Conservation (phyloP, 1,139 yeast species). For the Sugiyamaella grinbergsii region DNA sequence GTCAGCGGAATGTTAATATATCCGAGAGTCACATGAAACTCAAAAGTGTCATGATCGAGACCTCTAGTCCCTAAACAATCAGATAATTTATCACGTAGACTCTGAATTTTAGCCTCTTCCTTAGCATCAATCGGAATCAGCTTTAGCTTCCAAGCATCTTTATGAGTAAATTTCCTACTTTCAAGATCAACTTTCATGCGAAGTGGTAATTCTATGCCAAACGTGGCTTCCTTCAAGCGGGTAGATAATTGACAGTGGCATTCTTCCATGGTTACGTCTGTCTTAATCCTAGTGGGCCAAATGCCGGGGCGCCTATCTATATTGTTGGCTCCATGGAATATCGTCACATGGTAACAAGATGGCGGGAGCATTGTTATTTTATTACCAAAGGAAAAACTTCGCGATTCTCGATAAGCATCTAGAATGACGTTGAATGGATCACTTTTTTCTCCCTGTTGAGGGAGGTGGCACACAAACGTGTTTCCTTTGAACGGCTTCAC, state of each 20-base stretch:
- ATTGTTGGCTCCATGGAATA: slow-evolving; percentile 19
- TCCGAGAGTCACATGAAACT: slow-evolving; percentile 19
- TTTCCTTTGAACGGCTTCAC: slow-evolving; percentile 21
- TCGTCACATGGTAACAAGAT: slow-evolving; percentile 22
- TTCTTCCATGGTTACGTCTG: slow-evolving; percentile 17
- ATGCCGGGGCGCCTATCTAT: slow-evolving; percentile 16
- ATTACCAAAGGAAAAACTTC: slow-evolving; percentile 13
- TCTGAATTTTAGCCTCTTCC: slow-evolving; percentile 10
- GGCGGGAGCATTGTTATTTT: slow-evolving; percentile 23
- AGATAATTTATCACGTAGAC: slow-evolving; percentile 13
- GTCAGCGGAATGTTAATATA: slow-evolving; percentile 16
- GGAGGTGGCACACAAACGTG: slow-evolving; percentile 21
- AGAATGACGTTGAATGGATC: slow-evolving; percentile 16
- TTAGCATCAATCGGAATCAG: slow-evolving; percentile 15
- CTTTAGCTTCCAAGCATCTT: slow-evolving; percentile 14
- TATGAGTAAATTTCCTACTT: slow-evolving; percentile 1
- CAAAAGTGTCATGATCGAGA: slow-evolving; percentile 13
- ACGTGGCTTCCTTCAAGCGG: neutral
- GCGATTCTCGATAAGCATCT: slow-evolving; percentile 13
- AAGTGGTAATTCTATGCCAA: slow-evolving; percentile 13
- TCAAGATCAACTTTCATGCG: slow-evolving; percentile 21
- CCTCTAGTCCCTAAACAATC: slow-evolving; percentile 16
- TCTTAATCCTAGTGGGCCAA: slow-evolving; percentile 15
- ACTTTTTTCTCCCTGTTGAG: slow-evolving; percentile 19
- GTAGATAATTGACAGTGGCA: slow-evolving; percentile 13